These are phyloP conservation scores for Schizonepeta tenuifolia DNA, from an alignment of 257 asterid genomes.

Conservation along the genomic window DNA sequence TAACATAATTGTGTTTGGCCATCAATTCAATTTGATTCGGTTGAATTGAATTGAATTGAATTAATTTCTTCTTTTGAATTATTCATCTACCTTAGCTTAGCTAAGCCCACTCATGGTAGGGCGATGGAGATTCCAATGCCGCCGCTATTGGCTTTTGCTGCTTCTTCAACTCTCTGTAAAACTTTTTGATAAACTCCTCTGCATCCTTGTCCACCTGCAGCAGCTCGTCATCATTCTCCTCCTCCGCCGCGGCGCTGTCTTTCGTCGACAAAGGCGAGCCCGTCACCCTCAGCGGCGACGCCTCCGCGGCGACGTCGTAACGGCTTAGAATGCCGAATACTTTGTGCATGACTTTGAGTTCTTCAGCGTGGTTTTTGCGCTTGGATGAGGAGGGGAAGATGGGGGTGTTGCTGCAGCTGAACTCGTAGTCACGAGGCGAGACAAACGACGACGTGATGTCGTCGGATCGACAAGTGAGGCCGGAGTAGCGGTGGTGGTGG, in stretches of 20 bases:
- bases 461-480: constrained; percentile 44
- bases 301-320: constrained; percentile 28
- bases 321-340: constrained; percentile 33
- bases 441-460: constrained; percentile 38
- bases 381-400: not conserved
- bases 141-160: constrained; percentile 46
- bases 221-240: not conserved
- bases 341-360: constrained; percentile 19
- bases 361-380: constrained; percentile 8
- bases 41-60: not conserved
- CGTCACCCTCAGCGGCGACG: constrained; percentile 36
- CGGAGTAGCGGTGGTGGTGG: constrained; percentile 37
- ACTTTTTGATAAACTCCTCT: constrained; percentile 53
- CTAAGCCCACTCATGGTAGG: constrained; percentile 40
- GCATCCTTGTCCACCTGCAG: constrained; percentile 50
- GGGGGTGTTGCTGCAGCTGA: constrained; percentile 62
- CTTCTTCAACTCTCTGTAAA: constrained; percentile 54
- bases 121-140: constrained; percentile 54
- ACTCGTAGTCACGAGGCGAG: constrained; percentile 47
- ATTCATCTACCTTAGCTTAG: not conserved
- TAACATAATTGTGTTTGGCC: not conserved
- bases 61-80: not conserved
- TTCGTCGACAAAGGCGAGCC: constrained; percentile 33
- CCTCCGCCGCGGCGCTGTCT: not conserved
- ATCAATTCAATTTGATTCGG: not conserved